Evolutionary conservation across 495 filamentous ascomycete genomes (phyloP).

Genomic region (Tuber melanosporum): DNA sequence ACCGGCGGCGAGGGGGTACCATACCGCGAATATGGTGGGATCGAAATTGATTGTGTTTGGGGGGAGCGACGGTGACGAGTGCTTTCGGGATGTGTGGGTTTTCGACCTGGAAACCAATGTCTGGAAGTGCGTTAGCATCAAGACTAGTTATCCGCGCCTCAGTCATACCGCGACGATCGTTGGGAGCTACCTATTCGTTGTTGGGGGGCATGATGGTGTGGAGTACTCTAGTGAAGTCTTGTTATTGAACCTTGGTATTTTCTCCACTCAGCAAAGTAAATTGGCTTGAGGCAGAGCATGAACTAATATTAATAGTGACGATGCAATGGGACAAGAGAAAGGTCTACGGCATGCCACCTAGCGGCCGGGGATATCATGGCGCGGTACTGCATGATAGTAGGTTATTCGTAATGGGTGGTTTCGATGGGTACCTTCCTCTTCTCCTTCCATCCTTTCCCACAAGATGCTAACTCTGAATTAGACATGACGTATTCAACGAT

Average conservation of each 20-base stretch:
- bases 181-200: constrained; percentile 59
- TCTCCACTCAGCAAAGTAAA: neutral
- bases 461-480: constrained; percentile 28
- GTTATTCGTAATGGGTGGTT: constrained; percentile 56
- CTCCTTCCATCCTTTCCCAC: neutral
- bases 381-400: constrained; percentile 57
- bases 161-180: constrained; percentile 61
- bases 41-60: constrained; percentile 62
- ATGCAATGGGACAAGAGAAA: constrained; percentile 61
- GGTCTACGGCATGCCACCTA: constrained; percentile 58
- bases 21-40: constrained; percentile 64
- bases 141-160: constrained; percentile 52
- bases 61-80: constrained; percentile 59
- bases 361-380: constrained; percentile 58
- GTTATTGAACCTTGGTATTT: constrained; percentile 52
- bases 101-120: constrained; percentile 55
- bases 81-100: constrained; percentile 63
- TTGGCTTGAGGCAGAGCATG: constrained; percentile 5
- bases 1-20: constrained; percentile 59
- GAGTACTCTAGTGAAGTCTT: constrained; percentile 62
- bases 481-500: constrained; percentile 57
- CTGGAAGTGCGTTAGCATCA: constrained; percentile 50
- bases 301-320: constrained; percentile 46
- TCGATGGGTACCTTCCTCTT: constrained; percentile 48
- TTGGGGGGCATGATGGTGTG: constrained; percentile 61